Percentiles rank a stretch among this genome's conserved stretches.
Evolutionary conservation across 2,329 filamentous ascomycete species (phyloP).

Genomic region (Scorias spongiosa): DNA sequence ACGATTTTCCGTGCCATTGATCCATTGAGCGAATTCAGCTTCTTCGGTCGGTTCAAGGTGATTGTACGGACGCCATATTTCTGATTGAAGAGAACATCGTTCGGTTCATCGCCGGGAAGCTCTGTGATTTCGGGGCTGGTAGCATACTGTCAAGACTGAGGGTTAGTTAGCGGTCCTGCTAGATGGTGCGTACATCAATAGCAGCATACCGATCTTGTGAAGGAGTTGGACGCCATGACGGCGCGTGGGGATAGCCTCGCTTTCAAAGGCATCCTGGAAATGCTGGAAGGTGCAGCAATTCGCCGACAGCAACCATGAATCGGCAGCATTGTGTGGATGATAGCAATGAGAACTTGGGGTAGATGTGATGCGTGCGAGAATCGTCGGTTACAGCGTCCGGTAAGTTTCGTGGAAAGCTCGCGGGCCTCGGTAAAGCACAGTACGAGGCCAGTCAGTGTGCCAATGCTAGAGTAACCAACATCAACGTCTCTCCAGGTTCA

Average conservation of each 20-base stretch:
- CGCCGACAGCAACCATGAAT: not conserved
- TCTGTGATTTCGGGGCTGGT: slow-evolving; percentile 30
- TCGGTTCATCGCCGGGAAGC: slow-evolving; percentile 53
- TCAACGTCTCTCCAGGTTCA: too few species aligned
- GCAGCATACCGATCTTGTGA: not conserved
- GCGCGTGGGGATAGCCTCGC: not conserved
- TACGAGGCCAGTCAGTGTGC: not conserved
- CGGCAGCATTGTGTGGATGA: not conserved
- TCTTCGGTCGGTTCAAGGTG: slow-evolving; percentile 82
- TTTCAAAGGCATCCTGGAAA: not conserved
- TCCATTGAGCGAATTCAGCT: slow-evolving; percentile 80
- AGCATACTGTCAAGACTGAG: slow-evolving; percentile 13
- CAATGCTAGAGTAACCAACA: not conserved
- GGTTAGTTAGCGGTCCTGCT: slow-evolving; percentile 17
- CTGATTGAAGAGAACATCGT: slow-evolving; percentile 87
- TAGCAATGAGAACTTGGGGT: not conserved
- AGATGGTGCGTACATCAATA: not conserved
- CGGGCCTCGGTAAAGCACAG: not conserved
- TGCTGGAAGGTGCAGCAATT: not conserved
- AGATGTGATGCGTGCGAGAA: not conserved
- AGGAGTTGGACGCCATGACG: slow-evolving; percentile 4
- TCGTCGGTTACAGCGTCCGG: not conserved
- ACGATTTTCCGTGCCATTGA: slow-evolving; percentile 95
- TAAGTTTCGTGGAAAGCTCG: not conserved
- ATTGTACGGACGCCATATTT: slow-evolving; percentile 81